Evolutionary conservation across 306 rosid species (phyloP), one percentile per base, ranked within the genome.

Genomic region (Carpinus viminea): DNA sequence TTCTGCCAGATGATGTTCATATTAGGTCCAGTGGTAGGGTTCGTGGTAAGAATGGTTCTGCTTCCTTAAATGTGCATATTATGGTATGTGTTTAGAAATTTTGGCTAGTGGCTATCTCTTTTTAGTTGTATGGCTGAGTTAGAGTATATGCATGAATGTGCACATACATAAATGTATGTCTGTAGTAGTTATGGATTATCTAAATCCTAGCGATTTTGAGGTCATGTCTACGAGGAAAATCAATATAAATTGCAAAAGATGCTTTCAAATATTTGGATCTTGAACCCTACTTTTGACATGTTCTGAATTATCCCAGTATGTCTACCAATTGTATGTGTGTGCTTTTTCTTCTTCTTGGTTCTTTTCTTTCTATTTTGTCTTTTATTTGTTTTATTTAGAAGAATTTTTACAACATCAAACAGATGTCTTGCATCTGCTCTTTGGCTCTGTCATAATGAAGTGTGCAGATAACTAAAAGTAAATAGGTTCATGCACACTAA

Each of bases 1-100:
- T 94, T 88, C 87, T 94, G 81, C 98, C 98, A 0, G 90, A 92
- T 59, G 95, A 94, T 83, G 90, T 52, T 71, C 98, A 94, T 86
- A 79, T 85, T 71, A 87, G 89, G 83, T 91, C 93, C 20, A 92
- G 89, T 73, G 98, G 98, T 74, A 90, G 98, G 85, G 91, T 94
- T 80, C 93, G 98, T 74, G 91, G 98, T 89, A 86, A 75, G 89
- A 48, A 50, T 81, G 83, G 62, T 18, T 74, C 66, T 11, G 18
- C 61, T 62, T 21, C 72, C 72, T 77, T 17, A 4, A 66, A 41
- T 66, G 51, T 61, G 41, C 48, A 38, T 66, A 38, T 7, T 38
- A 66, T 38, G 26, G 24, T 38, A 31, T 64, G 76, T 17, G 18
- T 36, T 20, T 53, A 72, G 31, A 53, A 55, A 47, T 50, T 48